phyloP scores from a whole-genome alignment of 1,284 basidiomycete species.

The Cystobasidium slooffiae region DNA sequence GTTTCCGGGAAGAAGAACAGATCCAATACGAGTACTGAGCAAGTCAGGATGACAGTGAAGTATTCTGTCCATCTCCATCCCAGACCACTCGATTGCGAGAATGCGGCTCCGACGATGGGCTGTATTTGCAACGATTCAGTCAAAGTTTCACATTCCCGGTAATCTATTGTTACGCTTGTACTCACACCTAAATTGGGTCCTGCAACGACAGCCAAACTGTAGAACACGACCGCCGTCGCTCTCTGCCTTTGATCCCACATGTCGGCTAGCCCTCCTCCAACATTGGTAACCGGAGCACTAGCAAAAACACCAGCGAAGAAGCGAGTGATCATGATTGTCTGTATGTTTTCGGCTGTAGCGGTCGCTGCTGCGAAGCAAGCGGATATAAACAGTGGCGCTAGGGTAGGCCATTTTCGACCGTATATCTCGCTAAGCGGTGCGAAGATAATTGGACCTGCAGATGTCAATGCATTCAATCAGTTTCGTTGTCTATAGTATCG shows the following conservation, averaged over 20 bases:
- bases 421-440: constrained; percentile 66
- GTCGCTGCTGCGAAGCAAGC: constrained; percentile 63
- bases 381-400: constrained; percentile 67
- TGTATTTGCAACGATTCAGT: constrained; percentile 57
- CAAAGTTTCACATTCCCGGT: constrained; percentile 67
- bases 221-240: constrained; percentile 62
- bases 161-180: constrained; percentile 52
- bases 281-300: constrained; percentile 52
- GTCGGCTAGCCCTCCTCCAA: constrained; percentile 59
- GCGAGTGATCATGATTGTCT: constrained; percentile 56
- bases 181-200: constrained; percentile 72
- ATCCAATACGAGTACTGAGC: constrained; percentile 60
- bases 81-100: constrained; percentile 59
- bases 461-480: neutral
- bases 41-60: constrained; percentile 53
- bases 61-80: constrained; percentile 58
- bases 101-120: constrained; percentile 64
- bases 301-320: constrained; percentile 54
- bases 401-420: constrained; percentile 60
- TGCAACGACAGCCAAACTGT: constrained; percentile 67
- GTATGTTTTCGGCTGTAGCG: constrained; percentile 68
- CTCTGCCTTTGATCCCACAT: constrained; percentile 57
- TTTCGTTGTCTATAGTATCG: too few relatives aligned
- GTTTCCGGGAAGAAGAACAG: constrained; percentile 64
- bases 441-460: constrained; percentile 63